Base-by-base conservation (phyloP, 2,329 filamentous ascomycete species). In the Leptodontidium sp. region DNA sequence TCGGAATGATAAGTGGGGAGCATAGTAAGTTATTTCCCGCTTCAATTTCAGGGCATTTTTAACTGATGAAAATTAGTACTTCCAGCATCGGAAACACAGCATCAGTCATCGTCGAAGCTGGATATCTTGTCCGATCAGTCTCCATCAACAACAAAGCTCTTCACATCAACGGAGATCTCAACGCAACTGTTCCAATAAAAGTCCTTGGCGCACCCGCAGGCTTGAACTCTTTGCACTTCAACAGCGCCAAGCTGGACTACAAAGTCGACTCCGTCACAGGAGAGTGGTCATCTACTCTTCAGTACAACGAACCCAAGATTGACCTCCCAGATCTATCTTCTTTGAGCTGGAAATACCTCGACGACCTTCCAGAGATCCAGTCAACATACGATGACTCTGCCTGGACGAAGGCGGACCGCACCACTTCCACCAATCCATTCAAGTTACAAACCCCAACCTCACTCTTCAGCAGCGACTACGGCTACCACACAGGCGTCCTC, bases 391-490 rank as follows among this genome's bases (percentile, higher is more conserved):
- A 93, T 64, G 93, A 96, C 77, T 85, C 85, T 2, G 78, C 79
- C 6, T 96, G 93, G 93, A 84, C 84, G 0, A 73, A 76, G 0
- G 92, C 91, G 0, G 80, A 90, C 69, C 81, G 87, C 6, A 82
- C 80, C 1, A 83, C 64, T 21, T 61, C 68, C 17, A 64, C 61
- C n/a, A 69, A 69, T 40, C 67, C 53, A 15, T 79, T 80, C 7
- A 79, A 81, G 12, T 80, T 90, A 1, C 84, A 82, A 0, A 94
- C 92, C 0, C 88, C 91, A 0, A 88, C 86, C 0, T 89, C 87
- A 0, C 84, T 94, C 0, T 93, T 91, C 74, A 84, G 84, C 0
- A 87, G 87, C 17, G 92, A 94, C 78, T 94, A 94, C 75, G 91
- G 91, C 29, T 94, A 89, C 79, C 84, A 92, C 77, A 85, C 88